A percentile compares a stretch with the other conserved stretches of the same genome.
phyloP scores from a whole-genome alignment of 768 basidiomycete species.

The Boletus rubropictus region DNA sequence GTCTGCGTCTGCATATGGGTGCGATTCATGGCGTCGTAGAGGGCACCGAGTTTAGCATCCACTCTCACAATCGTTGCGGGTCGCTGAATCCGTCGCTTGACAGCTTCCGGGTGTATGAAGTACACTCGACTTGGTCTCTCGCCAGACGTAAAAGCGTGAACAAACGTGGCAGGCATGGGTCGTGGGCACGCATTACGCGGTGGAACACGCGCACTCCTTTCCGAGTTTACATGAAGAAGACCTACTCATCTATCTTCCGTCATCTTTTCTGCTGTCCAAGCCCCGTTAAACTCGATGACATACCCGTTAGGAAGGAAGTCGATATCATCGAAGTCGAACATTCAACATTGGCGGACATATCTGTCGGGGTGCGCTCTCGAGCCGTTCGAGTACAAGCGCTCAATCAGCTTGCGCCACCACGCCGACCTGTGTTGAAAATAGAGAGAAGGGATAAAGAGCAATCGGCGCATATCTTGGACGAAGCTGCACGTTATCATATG shows the following conservation, averaged over 20 bases:
- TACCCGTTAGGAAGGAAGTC: conserved; percentile 36
- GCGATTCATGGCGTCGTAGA: conserved; percentile 58
- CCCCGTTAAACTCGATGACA: conserved; percentile 29
- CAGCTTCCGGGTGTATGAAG: conserved; percentile 45
- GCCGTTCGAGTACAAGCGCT: conserved; percentile 42
- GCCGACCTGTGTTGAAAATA: conserved; percentile 35
- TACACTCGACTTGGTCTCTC: conserved; percentile 55
- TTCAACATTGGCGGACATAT: conserved; percentile 45
- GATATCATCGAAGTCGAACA: conserved; percentile 43
- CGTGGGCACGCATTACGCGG: conserved; percentile 50
- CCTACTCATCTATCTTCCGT: conserved; percentile 43
- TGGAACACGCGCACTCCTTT: conserved; percentile 56
- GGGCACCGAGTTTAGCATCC: conserved; percentile 57
- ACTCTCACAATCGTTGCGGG: conserved; percentile 55
- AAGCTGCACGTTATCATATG: conserved; percentile 54
- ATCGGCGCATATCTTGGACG: conserved; percentile 42
- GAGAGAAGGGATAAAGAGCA: conserved; percentile 31
- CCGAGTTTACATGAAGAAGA: conserved; percentile 47
- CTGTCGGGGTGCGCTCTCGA: conserved; percentile 38
- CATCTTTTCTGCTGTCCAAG: conserved; percentile 35
- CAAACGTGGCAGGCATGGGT: conserved; percentile 33
- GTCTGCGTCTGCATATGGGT: conserved; percentile 50
- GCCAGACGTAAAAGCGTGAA: conserved; percentile 37
- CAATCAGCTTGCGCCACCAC: conserved; percentile 36
- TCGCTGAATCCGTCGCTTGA: conserved; percentile 53